A percentile compares a stretch with the other conserved stretches of the same genome.
Conservation (phyloP, 2,329 filamentous ascomycete species). For the Grosmannia huntii region DNA sequence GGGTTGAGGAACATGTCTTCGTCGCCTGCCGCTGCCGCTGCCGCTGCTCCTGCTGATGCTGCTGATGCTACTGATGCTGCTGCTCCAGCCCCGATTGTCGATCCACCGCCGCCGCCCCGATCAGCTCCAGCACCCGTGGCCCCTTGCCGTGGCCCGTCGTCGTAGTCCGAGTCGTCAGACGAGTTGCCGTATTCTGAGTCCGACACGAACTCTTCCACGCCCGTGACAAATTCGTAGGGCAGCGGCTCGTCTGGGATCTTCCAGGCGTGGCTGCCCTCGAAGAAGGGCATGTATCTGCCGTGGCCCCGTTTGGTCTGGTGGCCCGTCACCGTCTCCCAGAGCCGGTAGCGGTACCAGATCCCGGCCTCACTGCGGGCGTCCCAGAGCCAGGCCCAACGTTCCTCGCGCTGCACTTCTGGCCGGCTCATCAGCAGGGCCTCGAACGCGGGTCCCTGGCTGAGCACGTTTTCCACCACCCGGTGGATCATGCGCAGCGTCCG, state of each 20-base stretch:
- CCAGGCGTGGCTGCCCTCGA: constrained; percentile 70
- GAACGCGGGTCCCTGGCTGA: constrained; percentile 73
- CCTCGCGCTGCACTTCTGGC: constrained; percentile 69
- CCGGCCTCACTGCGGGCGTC: constrained; percentile 67
- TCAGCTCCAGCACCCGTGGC: constrained; percentile 44
- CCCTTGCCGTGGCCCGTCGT: constrained; percentile 38
- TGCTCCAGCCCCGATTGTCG: too few relatives aligned
- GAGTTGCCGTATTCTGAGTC: constrained; percentile 71
- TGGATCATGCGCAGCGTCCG: constrained; percentile 75
- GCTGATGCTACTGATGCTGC: too few relatives aligned
- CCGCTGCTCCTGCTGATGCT: constrained; percentile 4
- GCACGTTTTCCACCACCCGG: constrained; percentile 67
- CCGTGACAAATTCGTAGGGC: constrained; percentile 70
- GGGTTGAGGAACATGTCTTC: constrained; percentile 64
- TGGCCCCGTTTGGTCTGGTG: constrained; percentile 32
- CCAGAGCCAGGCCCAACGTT: constrained; percentile 92
- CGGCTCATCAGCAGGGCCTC: constrained; percentile 86
- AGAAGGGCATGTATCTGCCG: constrained; percentile 49
- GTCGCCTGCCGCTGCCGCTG: constrained; percentile 24
- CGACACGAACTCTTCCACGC: constrained; percentile 65
- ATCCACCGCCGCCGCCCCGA: background rate
- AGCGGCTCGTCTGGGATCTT: constrained; percentile 57
- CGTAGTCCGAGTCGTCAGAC: constrained; percentile 66
- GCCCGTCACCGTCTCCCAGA: constrained; percentile 77
- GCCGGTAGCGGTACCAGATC: constrained; percentile 83